A percentile compares a stretch with the other conserved stretches of the same genome.
phyloP scores from a whole-genome alignment of 495 filamentous ascomycete genomes.

The Letharia columbiana region DNA sequence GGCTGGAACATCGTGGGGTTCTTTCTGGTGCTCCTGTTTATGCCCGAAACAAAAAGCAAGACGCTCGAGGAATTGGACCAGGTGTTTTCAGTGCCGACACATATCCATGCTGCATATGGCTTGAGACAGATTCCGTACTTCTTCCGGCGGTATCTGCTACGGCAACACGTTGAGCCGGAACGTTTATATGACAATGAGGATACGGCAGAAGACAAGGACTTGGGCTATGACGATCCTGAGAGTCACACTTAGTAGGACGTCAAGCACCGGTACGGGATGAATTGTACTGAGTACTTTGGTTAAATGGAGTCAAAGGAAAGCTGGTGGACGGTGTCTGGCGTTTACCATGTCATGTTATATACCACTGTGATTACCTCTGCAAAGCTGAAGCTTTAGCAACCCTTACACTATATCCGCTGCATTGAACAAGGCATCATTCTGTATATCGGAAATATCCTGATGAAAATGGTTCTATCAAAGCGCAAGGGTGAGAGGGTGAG shows the following conservation, averaged over 20 bases:
- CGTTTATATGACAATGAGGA: conserved; percentile 20
- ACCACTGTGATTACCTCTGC: neutral
- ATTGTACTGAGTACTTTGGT: neutral
- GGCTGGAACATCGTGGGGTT: conserved; percentile 40
- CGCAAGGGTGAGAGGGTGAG: neutral
- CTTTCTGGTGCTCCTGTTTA: conserved; percentile 33
- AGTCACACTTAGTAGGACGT: neutral
- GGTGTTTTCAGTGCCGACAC: conserved; percentile 37
- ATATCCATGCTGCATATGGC: conserved; percentile 32
- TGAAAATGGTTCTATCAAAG: neutral
- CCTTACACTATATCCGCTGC: neutral
- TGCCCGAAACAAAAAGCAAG: conserved; percentile 40
- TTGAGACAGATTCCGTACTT: conserved; percentile 41
- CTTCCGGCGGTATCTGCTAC: conserved; percentile 38
- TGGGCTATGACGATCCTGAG: conserved; percentile 20
- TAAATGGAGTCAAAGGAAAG: neutral
- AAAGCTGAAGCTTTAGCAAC: neutral
- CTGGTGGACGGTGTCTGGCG: neutral
- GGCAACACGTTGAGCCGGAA: conserved; percentile 31
- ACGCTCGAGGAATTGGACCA: conserved; percentile 42
- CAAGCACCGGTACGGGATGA: neutral
- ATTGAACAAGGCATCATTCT: neutral
- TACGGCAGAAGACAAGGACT: conserved; percentile 16
- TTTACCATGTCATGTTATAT: neutral
- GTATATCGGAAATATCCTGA: neutral